phyloP scores from a whole-genome alignment of 2,329 filamentous ascomycete genomes.

The Aspergillus spinulosporus region DNA sequence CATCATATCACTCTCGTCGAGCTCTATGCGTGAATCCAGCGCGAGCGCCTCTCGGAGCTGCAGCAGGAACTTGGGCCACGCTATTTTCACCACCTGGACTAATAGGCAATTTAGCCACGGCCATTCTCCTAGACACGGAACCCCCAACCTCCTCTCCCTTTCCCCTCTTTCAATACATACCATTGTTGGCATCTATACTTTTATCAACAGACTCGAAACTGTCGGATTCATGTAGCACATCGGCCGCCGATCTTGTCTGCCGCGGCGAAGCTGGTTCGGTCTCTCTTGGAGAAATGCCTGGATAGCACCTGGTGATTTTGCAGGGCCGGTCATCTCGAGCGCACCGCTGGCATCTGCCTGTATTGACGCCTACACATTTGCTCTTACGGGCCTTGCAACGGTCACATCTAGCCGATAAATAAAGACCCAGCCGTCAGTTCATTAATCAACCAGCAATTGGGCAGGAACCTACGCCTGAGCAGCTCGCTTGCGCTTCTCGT shows the following conservation, averaged over 20 bases:
- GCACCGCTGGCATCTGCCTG: slow-evolving; percentile 29
- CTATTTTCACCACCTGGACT: background rate
- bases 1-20: slow-evolving; percentile 17
- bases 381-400: slow-evolving; percentile 40
- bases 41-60: slow-evolving; percentile 23
- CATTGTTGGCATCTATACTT: background rate
- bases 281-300: background rate
- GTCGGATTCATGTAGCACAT: background rate
- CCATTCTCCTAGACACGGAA: slow-evolving; percentile 1
- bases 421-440: too few relatives aligned
- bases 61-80: slow-evolving; percentile 19
- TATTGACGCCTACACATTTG: slow-evolving; percentile 33
- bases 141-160: too few relatives aligned
- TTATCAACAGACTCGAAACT: background rate
- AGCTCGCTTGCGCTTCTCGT: background rate
- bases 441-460: too few relatives aligned
- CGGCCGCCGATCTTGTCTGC: background rate
- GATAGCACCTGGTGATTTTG: slow-evolving; percentile 2
- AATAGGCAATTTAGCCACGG: slow-evolving; percentile 3
- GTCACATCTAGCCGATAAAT: slow-evolving; percentile 26
- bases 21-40: slow-evolving; percentile 10
- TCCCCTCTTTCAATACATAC: background rate
- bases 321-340: background rate
- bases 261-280: background rate
- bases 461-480: slow-evolving; percentile 1